Evolutionary conservation across 2,329 filamentous ascomycete species (phyloP), one percentile per base, ranked within the genome.

Genomic region (Penicillium sp.): DNA sequence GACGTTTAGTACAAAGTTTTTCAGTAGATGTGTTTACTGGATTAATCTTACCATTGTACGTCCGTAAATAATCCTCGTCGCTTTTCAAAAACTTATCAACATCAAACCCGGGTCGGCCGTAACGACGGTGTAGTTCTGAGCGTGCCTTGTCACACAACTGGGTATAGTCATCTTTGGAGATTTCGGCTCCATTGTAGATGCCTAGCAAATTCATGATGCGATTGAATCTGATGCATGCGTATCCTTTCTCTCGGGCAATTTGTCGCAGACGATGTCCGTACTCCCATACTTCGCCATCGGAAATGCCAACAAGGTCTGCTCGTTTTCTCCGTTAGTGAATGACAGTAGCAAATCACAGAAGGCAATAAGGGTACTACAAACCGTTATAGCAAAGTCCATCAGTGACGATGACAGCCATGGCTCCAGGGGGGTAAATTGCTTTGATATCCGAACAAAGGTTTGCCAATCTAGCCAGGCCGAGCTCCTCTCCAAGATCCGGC

Each of bases 341-440:
- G 56, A 16, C 12, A 3, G 6, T 16, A 5, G n/a, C 5, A 38
- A 4, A n/a, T 2, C 14, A 38, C 5, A 30, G 5, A 30, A 30
- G 26, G 26, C 5, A 5, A 30, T 30, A 30, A 11, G 16, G 33
- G 3, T 11, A 16, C n/a, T 38, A n/a, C 33, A 14, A 38, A 68
- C 66, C 66, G 56, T 73, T 73, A 54, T 71, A 78, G 1, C 77
- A 71, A 1, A 77, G 65, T 0, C 76, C 76, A 55, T 79, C 76
- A 0, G 75, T 76, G 30, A 69, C 71, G 40, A 79, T 76, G 54
- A 71, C 66, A 1, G 77, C 64, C 40, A 74, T 65, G 2, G 74
- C 75, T 5, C 74, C 76, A 16, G 68, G 71, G 11, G 65, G 59
- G 56, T 78, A 77, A 2, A 76, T 59, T 9, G 68, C 65, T 9